Base-by-base conservation (phyloP, 495 filamentous ascomycete genomes). In the Penicillium desertorum region DNA sequence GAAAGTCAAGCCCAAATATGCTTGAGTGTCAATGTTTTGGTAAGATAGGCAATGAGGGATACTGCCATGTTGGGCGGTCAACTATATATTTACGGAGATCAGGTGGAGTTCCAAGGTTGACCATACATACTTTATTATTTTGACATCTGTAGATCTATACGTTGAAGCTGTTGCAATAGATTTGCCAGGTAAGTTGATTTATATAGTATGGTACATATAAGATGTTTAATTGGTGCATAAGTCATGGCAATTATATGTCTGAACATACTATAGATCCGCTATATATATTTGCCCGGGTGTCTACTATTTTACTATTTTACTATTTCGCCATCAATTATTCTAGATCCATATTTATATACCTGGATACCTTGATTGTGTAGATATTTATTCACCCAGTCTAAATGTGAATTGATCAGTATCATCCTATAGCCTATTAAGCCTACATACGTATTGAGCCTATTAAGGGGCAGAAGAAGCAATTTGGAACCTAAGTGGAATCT, bases 61-160 rank as follows among this genome's bases (percentile, higher is more conserved):
- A 55, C 43, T 55, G 53, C 53, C 53, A 48, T 48, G n/a, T 32
- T 32, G 43, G 53, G 53, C 53, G 53, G 53, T 55, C 53, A 55
- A 19, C 11, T 42, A 30, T 39, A 44, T 34, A 7, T 47, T 46
- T 46, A 46, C n/a, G n/a, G n/a, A n/a, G n/a, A n/a, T n/a, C n/a
- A n/a, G n/a, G n/a, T n/a, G n/a, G n/a, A n/a, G n/a, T n/a, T n/a
- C n/a, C n/a, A n/a, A n/a, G n/a, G n/a, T 16, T 37, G 34, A 16
- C 5, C 34, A n/a, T 7, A n/a, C n/a, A 4, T 16, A 10, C 5
- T 6, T 2, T n/a, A 9, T 39, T 17, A 17, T 39, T 39, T 12
- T 39, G n/a, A 17, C 2, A 34, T 8, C 3, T 3, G 36, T 39
- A 39, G 6, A 39, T 37, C 14, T 16, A 0, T 37, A 37, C 2